These are phyloP conservation scores for Lodderomyces margitis DNA, from an alignment of 1,139 yeast genomes.

Conservation along the genomic window DNA sequence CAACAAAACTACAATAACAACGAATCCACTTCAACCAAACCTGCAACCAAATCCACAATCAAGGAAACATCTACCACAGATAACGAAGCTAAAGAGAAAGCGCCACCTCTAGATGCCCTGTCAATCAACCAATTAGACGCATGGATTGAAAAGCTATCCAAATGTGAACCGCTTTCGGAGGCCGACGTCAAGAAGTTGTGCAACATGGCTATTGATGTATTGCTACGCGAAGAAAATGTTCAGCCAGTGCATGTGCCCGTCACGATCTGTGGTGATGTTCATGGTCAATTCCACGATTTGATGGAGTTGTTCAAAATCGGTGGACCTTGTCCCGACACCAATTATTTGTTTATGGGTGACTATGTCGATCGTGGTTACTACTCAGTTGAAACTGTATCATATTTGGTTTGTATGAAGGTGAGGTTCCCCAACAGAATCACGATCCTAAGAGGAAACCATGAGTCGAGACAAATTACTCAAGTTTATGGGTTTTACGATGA, in stretches of 20 bases:
- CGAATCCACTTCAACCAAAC: slow-evolving; percentile 3
- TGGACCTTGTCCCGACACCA: slow-evolving; percentile 85
- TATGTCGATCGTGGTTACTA: slow-evolving; percentile 97
- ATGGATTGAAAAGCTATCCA: slow-evolving; percentile 78
- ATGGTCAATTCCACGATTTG: slow-evolving; percentile 95
- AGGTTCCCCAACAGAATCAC: slow-evolving; percentile 94
- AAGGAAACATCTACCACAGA: slow-evolving; percentile 8
- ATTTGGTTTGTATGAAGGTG: slow-evolving; percentile 87
- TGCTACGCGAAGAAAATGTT: slow-evolving; percentile 89
- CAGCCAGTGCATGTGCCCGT: slow-evolving; percentile 93
- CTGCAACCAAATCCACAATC: slow-evolving; percentile 2
- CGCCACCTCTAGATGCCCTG: slow-evolving; percentile 10
- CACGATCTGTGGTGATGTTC: slow-evolving; percentile 97
- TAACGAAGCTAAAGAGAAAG: neutral
- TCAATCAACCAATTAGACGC: slow-evolving; percentile 70
- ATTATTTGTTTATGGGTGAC: slow-evolving; percentile 87
- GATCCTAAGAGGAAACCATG: slow-evolving; percentile 94
- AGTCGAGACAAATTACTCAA: slow-evolving; percentile 93
- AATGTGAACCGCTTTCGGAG: slow-evolving; percentile 84
- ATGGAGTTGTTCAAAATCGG: slow-evolving; percentile 87
- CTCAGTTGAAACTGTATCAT: slow-evolving; percentile 86
- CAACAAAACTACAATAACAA: slow-evolving; percentile 9
- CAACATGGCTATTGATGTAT: slow-evolving; percentile 85
- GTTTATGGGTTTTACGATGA: slow-evolving; percentile 98
- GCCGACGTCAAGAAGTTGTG: slow-evolving; percentile 80